Conservation (phyloP, 257 asterid genomes). For the Knoxia roxburghii region DNA sequence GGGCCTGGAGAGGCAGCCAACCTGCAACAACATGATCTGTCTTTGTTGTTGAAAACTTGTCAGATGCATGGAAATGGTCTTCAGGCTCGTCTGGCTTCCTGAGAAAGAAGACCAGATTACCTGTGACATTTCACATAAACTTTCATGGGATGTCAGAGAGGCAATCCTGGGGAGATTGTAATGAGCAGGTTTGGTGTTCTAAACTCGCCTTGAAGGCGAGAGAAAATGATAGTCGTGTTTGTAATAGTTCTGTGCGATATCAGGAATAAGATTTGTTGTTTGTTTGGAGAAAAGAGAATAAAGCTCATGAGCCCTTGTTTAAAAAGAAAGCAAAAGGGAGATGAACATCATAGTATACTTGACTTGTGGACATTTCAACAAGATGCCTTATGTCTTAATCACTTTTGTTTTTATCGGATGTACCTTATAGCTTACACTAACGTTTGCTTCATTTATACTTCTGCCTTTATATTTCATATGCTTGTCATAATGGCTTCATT, state of each 20-base stretch:
- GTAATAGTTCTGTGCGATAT: too few species aligned
- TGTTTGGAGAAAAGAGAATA: too few species aligned
- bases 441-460: slow-evolving; percentile 6
- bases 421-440: neutral
- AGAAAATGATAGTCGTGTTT: neutral
- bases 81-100: neutral
- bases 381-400: neutral
- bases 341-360: neutral
- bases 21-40: slow-evolving; percentile 38
- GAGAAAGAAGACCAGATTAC: neutral
- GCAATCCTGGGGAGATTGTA: too few species aligned
- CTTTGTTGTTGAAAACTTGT: neutral
- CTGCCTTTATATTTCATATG: neutral
- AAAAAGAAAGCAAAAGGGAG: neutral
- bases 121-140: neutral
- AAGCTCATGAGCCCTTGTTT: neutral
- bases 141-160: neutral
- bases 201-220: neutral
- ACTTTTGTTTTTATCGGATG: neutral
- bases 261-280: too few species aligned
- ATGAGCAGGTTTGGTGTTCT: neutral
- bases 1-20: slow-evolving; percentile 51
- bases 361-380: neutral
- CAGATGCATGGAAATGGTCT: neutral
- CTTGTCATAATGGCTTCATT: neutral